Percentiles rank a stretch among this genome's conserved stretches.
Evolutionary conservation across 208 protist species (phyloP).

Genomic region (Leishmania amazonensis): DNA sequence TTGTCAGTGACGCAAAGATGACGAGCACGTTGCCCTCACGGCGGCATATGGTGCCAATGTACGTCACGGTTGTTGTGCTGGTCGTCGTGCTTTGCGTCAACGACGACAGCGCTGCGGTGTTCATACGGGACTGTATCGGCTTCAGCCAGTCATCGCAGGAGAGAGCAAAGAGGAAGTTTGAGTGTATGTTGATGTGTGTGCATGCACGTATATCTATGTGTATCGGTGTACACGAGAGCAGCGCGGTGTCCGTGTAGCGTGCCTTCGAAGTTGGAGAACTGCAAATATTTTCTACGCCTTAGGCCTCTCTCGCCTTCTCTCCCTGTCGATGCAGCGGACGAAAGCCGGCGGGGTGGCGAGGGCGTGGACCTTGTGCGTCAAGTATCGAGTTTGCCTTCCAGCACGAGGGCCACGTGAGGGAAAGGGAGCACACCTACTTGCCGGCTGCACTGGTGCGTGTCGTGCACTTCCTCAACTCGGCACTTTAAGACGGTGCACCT

Average conservation of each 20-base stretch:
- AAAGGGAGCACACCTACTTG: background rate
- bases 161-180: background rate
- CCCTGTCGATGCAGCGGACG: no score
- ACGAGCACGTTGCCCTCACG: slow-evolving; percentile 39
- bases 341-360: background rate
- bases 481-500: background rate
- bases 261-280: background rate
- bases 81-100: background rate
- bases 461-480: background rate
- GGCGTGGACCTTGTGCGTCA: background rate
- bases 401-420: background rate
- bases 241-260: background rate
- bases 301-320: background rate
- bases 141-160: background rate
- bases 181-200: background rate
- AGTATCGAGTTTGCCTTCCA: background rate
- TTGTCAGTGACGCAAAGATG: slow-evolving; percentile 39
- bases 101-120: background rate
- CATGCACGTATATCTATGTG: background rate
- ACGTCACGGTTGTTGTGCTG: background rate
- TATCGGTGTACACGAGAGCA: background rate
- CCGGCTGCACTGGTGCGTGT: background rate
- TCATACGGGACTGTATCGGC: background rate
- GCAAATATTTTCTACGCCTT: background rate
- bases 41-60: slow-evolving; percentile 32